phyloP scores from a whole-genome alignment of 805 yeast genomes.

The Ogataea paradorogensis region DNA sequence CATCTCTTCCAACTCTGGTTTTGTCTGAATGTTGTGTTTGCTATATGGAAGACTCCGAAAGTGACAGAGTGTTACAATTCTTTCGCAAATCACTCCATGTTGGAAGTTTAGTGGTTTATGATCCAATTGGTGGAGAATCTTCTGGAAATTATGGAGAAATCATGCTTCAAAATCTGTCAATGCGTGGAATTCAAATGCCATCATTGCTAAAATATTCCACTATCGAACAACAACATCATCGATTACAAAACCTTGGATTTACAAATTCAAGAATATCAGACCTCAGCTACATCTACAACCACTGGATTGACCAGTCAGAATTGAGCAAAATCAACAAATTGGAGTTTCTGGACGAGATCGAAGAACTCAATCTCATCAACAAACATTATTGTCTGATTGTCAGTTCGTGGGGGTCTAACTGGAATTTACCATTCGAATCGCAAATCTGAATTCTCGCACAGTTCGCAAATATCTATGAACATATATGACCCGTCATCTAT shows the following conservation, averaged over 20 bases:
- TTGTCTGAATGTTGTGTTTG: slow-evolving; percentile 78
- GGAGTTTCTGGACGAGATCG: slow-evolving; percentile 73
- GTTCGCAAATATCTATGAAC: slow-evolving; percentile 9
- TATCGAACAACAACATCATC: slow-evolving; percentile 35
- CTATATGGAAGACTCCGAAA: slow-evolving; percentile 53
- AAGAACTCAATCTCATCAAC: slow-evolving; percentile 61
- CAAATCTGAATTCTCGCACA: slow-evolving; percentile 13
- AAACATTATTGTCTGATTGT: slow-evolving; percentile 53
- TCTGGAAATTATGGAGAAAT: slow-evolving; percentile 61
- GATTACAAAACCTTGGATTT: slow-evolving; percentile 35
- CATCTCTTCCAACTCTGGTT: slow-evolving; percentile 52
- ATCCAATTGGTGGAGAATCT: slow-evolving; percentile 55
- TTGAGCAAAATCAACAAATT: slow-evolving; percentile 44
- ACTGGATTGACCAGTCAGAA: slow-evolving; percentile 46
- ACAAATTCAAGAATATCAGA: slow-evolving; percentile 39
- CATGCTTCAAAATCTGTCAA: slow-evolving; percentile 59
- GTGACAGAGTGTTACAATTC: slow-evolving; percentile 42
- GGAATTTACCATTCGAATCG: slow-evolving; percentile 8
- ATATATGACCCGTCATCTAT: slow-evolving; percentile 14
- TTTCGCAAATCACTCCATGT: slow-evolving; percentile 33
- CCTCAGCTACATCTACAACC: slow-evolving; percentile 37
- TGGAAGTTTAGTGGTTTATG: slow-evolving; percentile 51
- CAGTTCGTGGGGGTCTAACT: slow-evolving; percentile 25
- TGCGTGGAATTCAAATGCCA: slow-evolving; percentile 61
- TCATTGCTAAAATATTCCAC: slow-evolving; percentile 53